A percentile compares a stretch with the other conserved stretches of the same genome.
Evolutionary conservation across 306 rosid species (phyloP).

Genomic region (Vachellia collinsii): DNA sequence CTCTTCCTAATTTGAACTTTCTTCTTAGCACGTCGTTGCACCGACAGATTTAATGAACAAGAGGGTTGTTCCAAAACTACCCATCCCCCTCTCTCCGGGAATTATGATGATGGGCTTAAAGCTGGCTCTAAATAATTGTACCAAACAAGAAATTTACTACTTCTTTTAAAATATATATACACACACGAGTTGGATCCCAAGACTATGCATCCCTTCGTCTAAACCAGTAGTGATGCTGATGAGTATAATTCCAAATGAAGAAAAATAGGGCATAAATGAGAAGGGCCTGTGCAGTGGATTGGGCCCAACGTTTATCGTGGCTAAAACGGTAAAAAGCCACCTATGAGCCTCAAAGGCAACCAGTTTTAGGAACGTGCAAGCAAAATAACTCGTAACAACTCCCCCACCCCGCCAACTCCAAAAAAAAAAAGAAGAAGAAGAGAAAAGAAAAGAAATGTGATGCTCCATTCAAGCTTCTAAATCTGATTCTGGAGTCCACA

Average conservation of each 20-base stretch:
- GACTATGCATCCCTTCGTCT: too few relatives aligned
- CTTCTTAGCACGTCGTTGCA: conserved; percentile 36
- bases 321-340: background rate
- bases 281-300: background rate
- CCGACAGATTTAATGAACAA: conserved; percentile 49
- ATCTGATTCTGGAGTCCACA: too few relatives aligned
- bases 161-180: too few relatives aligned
- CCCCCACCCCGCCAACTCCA: background rate
- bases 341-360: background rate
- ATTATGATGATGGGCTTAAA: background rate
- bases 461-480: too few relatives aligned
- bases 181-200: too few relatives aligned
- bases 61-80: conserved; percentile 29
- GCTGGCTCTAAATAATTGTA: too few relatives aligned
- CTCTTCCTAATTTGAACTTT: conserved; percentile 42
- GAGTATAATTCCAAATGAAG: too few relatives aligned
- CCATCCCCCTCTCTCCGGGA: background rate
- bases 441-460: background rate
- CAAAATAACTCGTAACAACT: background rate
- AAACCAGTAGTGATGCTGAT: too few relatives aligned
- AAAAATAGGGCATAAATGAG: background rate
- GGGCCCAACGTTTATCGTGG: background rate
- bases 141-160: too few relatives aligned
- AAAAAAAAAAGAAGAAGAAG: too few relatives aligned
- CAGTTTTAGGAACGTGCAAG: background rate